Conservation (phyloP, 148 eudicot genomes). For the Limonium bicolor region DNA sequence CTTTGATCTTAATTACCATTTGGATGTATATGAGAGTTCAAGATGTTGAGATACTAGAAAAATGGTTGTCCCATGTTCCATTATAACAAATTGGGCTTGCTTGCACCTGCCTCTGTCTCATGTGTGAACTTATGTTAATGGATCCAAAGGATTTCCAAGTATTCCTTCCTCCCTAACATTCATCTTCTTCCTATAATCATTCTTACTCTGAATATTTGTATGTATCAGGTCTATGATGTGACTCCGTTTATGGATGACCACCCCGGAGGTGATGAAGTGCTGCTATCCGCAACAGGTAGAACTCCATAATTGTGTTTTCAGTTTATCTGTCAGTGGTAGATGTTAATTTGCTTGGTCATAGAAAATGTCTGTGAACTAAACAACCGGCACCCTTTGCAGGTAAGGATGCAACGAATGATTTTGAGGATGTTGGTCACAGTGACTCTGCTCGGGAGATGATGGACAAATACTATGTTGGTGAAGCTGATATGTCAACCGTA, state of each 20-base stretch:
- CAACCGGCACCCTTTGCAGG: conserved; percentile 18
- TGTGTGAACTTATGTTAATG: no score
- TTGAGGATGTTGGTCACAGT: conserved; percentile 81
- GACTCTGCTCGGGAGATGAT: conserved; percentile 58
- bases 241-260: conserved; percentile 92
- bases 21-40: no score
- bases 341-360: neutral
- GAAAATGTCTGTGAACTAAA: no score
- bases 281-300: conserved; percentile 81
- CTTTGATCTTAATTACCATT: no score
- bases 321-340: neutral
- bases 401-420: conserved; percentile 77
- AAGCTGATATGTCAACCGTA: conserved; percentile 38
- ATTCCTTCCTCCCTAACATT: no score
- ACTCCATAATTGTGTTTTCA: neutral
- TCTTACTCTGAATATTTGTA: no score
- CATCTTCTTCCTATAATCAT: no score
- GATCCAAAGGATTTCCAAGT: no score
- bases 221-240: conserved; percentile 78
- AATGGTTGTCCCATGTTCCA: no score
- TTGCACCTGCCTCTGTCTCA: no score
- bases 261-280: conserved; percentile 92
- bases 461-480: conserved; percentile 58
- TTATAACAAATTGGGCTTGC: no score
- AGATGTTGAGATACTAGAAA: no score